Base-by-base conservation (phyloP, 495 filamentous ascomycete species). In the Aspergillus haitiensis region DNA sequence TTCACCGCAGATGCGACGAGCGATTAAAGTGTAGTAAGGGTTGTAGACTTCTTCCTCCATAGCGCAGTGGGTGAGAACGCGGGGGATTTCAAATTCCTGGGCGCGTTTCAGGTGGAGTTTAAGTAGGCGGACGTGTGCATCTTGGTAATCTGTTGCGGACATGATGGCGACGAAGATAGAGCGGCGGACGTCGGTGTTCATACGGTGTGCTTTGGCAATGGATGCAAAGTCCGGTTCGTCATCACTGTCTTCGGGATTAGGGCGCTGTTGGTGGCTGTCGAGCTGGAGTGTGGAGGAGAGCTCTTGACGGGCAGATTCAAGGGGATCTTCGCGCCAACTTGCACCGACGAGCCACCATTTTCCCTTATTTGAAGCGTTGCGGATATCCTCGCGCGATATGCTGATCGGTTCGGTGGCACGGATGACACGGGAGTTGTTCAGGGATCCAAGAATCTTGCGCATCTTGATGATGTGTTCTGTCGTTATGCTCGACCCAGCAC, bases 311-410 rank as follows among this genome's bases (percentile, higher is more conserved):
- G 75, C 75, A 33, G 71, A 64, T 15, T 75, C 72, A 31, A 79
- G 62, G 2, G 75, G 67, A 27, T 75, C 74, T 52, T 82, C 81
- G 33, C 79, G 86, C 88, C 92, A 97, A 72, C 91, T 95, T 11
- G 93, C 92, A 46, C 94, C 93, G 27, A 97, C 88, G 37, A 98
- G 83, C 94, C 94, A 98, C 95, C 94, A 98, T 78, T 96, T 97
- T 3, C 94, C 94, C 72, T 89, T 91, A 63, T 88, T 92, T 18
- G 92, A 86, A 3, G 86, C 87, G 56, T 93, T 81, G 55, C 81
- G 82, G 59, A 98, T 90, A 67, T 98, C 94, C 31, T 82, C 76
- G 6, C 97, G 80, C 9, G 88, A 84, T 52, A 96, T 83, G 18
- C 90, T 84, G 45, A 98, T 81, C 13, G 94, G 92, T 65, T 98